Percentiles rank a stretch among this genome's conserved stretches.
Evolutionary conservation across 768 basidiomycete genomes (phyloP).

Genomic region (Sarcodon aspratus): DNA sequence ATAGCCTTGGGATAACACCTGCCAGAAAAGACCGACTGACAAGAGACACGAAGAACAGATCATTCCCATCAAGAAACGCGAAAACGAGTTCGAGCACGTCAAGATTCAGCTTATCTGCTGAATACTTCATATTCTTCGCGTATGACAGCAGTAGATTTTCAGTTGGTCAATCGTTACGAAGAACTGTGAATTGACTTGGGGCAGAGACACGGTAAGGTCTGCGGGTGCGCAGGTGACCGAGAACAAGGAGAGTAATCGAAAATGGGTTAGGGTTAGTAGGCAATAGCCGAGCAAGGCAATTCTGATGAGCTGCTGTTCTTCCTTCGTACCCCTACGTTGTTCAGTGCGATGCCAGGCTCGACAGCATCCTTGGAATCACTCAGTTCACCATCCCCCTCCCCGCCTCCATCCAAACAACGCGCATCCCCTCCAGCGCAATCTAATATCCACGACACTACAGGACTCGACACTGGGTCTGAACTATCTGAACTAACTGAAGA

Average conservation of each 20-base stretch:
- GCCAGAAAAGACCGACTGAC: slow-evolving; percentile 58
- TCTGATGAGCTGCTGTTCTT: not conserved
- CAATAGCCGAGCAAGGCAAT: no score
- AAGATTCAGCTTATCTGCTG: slow-evolving; percentile 55
- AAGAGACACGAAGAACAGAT: slow-evolving; percentile 49
- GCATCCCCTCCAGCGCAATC: slow-evolving; percentile 7
- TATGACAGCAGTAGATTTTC: no score
- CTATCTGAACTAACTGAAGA: slow-evolving; percentile 80
- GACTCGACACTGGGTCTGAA: slow-evolving; percentile 59
- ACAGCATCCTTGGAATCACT: slow-evolving; percentile 53
- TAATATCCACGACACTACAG: slow-evolving; percentile 23
- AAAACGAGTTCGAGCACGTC: slow-evolving; percentile 70
- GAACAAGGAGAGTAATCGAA: no score
- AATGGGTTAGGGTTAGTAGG: no score
- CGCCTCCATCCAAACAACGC: slow-evolving; percentile 23
- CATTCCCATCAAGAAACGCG: slow-evolving; percentile 32
- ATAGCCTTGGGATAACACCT: slow-evolving; percentile 52
- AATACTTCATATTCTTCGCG: slow-evolving; percentile 4
- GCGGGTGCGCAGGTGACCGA: no score
- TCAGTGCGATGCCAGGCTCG: slow-evolving; percentile 35
- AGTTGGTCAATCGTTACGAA: no score
- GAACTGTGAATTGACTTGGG: no score
- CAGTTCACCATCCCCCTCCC: slow-evolving; percentile 59
- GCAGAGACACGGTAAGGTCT: no score
- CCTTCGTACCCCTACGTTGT: slow-evolving; percentile 11